phyloP scores from a whole-genome alignment of 192 early-diverging fungal species.

The Gonapodya prolifera region DNA sequence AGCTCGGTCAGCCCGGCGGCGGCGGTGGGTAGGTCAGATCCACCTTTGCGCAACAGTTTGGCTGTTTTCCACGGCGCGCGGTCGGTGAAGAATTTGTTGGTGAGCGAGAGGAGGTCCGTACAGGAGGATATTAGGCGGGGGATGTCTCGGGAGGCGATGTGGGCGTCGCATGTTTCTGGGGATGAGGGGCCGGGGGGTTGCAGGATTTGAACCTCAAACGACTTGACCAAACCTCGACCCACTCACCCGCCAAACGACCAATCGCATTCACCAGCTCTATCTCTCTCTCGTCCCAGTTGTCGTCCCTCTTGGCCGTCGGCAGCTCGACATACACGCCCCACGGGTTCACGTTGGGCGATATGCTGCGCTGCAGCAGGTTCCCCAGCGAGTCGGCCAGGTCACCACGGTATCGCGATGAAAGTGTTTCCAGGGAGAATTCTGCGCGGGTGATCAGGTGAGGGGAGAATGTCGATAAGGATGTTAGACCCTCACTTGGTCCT shows the following conservation, averaged over 20 bases:
- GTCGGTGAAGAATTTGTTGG: conserved; percentile 59
- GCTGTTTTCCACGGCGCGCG: conserved; percentile 71
- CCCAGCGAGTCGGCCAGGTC: conserved; percentile 72
- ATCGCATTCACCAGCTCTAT: no score
- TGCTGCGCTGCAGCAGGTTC: conserved; percentile 63
- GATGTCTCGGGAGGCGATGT: conserved; percentile 30
- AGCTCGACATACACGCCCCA: conserved; percentile 3
- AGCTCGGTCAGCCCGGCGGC: no score
- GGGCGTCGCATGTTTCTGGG: conserved; percentile 9
- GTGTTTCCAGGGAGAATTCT: conserved; percentile 60
- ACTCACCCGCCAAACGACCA: conserved; percentile 16
- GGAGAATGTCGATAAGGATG: background rate
- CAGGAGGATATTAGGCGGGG: conserved; percentile 41
- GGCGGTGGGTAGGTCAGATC: no score
- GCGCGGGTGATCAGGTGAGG: background rate
- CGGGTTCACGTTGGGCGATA: conserved; percentile 41
- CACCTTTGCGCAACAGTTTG: conserved; percentile 27
- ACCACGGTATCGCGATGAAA: conserved; percentile 59
- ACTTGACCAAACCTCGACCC: conserved; percentile 15
- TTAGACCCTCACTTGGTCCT: no score
- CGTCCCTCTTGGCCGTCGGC: conserved; percentile 14
- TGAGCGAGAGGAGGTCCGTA: conserved; percentile 50
- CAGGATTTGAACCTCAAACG: conserved; percentile 17
- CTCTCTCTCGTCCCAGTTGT: conserved; percentile 16
- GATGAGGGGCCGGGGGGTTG: background rate